Conservation (phyloP, 345 rosid genomes). For the Durio zibethinus region DNA sequence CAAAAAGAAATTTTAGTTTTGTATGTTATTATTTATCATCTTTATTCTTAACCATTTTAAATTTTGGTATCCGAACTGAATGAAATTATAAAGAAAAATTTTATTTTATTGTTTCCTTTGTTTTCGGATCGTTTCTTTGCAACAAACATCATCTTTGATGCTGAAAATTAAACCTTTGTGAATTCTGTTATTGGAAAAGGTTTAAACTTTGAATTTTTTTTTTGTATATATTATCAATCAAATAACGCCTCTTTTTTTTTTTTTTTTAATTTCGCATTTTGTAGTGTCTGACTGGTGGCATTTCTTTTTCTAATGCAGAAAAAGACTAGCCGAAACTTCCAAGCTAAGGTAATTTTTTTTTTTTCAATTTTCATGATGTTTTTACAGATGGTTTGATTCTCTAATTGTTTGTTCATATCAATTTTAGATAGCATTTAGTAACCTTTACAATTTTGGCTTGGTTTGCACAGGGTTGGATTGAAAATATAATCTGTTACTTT, state of each 20-base stretch:
- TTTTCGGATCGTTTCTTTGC: background rate
- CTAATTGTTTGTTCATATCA: background rate
- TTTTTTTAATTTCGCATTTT: background rate
- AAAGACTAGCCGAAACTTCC: conserved; percentile 6
- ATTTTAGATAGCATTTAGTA: background rate
- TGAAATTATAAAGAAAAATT: background rate
- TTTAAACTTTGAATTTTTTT: background rate
- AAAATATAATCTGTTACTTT: background rate
- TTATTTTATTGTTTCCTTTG: background rate
- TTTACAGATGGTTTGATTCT: background rate
- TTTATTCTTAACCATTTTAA: background rate
- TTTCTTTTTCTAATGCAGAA: conserved; percentile 5
- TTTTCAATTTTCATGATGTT: background rate
- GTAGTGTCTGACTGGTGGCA: background rate
- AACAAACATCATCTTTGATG: background rate
- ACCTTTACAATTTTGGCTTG: background rate
- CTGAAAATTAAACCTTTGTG: background rate
- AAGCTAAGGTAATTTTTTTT: background rate
- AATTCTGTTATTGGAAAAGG: background rate
- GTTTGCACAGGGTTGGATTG: background rate
- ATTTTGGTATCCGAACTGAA: background rate
- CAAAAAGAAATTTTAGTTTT: background rate
- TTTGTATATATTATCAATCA: background rate
- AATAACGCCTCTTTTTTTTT: background rate
- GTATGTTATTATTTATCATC: background rate